Percentiles rank a stretch among this genome's conserved stretches.
These are phyloP conservation scores for Physcomitrellopsis africana DNA, from an alignment of 225 moss, liverwort and hornwort genomes.

Conservation along the genomic window DNA sequence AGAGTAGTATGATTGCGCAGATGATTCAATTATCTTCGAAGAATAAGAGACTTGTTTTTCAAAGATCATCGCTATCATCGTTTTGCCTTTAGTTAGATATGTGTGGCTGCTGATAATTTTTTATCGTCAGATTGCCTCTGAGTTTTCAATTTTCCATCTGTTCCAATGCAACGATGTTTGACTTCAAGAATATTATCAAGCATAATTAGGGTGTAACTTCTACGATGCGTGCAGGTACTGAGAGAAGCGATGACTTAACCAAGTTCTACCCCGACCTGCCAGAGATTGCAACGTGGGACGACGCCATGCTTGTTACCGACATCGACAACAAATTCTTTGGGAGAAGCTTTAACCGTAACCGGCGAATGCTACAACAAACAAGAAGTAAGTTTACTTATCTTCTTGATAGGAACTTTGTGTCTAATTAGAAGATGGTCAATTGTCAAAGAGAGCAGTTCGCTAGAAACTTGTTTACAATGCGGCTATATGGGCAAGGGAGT, in stretches of 20 bases:
- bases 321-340: neutral
- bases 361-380: neutral
- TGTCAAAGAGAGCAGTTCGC: neutral
- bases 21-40: too few relatives aligned
- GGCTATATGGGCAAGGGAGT: neutral
- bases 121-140: too few relatives aligned
- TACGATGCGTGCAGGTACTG: neutral
- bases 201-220: neutral
- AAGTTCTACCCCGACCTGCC: neutral
- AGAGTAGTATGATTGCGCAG: too few relatives aligned
- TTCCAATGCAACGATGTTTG: too few relatives aligned
- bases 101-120: too few relatives aligned
- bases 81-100: too few relatives aligned
- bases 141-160: too few relatives aligned
- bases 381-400: slow-evolving; percentile 14
- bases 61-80: too few relatives aligned
- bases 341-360: neutral
- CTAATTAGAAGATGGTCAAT: neutral
- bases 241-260: neutral
- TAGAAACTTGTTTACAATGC: too few relatives aligned
- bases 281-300: neutral
- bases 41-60: too few relatives aligned
- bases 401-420: neutral
- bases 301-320: neutral
- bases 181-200: too few relatives aligned